These are phyloP conservation scores for Sugiyamaella paludigena DNA, from an alignment of 1,139 yeast species.

Conservation along the genomic window DNA sequence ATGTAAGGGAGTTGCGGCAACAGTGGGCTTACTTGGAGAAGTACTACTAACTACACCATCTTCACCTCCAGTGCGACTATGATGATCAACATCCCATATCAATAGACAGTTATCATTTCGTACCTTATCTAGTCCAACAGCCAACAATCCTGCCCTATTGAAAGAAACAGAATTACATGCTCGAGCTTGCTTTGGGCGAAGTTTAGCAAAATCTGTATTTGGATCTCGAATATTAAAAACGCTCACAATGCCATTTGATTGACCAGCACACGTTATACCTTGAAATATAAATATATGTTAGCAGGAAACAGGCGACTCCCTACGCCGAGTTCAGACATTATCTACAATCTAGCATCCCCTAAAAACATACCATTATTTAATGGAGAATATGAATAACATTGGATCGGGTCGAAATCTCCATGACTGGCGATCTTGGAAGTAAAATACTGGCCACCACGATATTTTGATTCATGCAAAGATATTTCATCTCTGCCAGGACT, in stretches of 20 bases:
- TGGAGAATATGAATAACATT: slow-evolving; percentile 66
- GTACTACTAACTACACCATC: slow-evolving; percentile 1
- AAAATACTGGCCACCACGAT: slow-evolving; percentile 26
- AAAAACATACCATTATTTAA: slow-evolving; percentile 45
- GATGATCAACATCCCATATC: slow-evolving; percentile 73
- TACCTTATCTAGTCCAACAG: slow-evolving; percentile 77
- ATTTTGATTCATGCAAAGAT: slow-evolving; percentile 52
- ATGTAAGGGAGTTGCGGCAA: slow-evolving; percentile 4
- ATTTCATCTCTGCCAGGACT: slow-evolving; percentile 71
- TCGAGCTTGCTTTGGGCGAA: slow-evolving; percentile 65
- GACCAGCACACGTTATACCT: slow-evolving; percentile 64
- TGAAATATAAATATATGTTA: background rate
- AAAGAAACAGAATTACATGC: slow-evolving; percentile 76
- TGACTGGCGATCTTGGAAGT: slow-evolving; percentile 39
- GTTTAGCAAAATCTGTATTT: slow-evolving; percentile 42
- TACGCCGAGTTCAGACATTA: too few relatives aligned
- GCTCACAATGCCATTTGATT: slow-evolving; percentile 64
- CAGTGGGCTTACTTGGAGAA: background rate
- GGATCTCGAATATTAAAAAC: slow-evolving; percentile 56
- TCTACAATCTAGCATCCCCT: background rate
- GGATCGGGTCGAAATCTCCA: slow-evolving; percentile 68
- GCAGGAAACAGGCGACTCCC: background rate
- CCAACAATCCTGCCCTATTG: slow-evolving; percentile 62
- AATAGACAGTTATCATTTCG: slow-evolving; percentile 75
- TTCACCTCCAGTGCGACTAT: slow-evolving; percentile 6